Evolutionary conservation across 345 rosid genomes (phyloP), one percentile per base, ranked within the genome.

Genomic region (Acer negundo): DNA sequence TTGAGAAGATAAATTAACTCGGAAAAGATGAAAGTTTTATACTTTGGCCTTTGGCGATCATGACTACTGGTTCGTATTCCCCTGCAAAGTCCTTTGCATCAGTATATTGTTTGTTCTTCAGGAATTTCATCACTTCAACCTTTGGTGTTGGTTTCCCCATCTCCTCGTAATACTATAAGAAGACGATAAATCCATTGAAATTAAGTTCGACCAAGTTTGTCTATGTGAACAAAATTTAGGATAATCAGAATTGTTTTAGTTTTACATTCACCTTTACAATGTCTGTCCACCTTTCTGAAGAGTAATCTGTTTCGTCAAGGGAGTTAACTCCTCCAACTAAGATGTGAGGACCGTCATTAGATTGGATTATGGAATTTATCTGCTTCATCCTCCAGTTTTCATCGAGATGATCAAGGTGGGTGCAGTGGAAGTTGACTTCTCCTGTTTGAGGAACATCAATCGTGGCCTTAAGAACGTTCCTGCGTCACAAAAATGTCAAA

Each of bases 21-120:
- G 0, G 44, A 70, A 40, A 42, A n/a, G 44, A n/a, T 26, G 24
- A 24, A 5, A 19, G 13, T 38, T 69, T 92, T 75, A 49, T 87
- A 93, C 99, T 92, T 81, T 95, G 99, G 86, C 99, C 99, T 85
- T 93, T 95, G 76, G 97, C 99, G 12, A 93, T 90, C 83, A 95
- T 84, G 49, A 92, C 98, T 0, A 93, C 96, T 2, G 99, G 85
- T 76, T 95, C 99, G 59, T 91, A 95, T 80, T 95, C 98, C 44
- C 99, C 99, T 1, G 99, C 92, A 55, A 85, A 93, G 76, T 92
- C 96, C 87, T 95, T 93, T 1, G 98, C 93, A 84, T 95, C 97
- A 2, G 82, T 85, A 86, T 92, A 95, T 19, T 85, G 92, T 74
- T 84, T 88, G 78, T 84, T 85, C 90, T 92, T 95, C 72, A 95